Evolutionary conservation across 73 alveolate species (phyloP), one percentile per base, ranked within the genome.

Genomic region (Stentor roeselii): DNA sequence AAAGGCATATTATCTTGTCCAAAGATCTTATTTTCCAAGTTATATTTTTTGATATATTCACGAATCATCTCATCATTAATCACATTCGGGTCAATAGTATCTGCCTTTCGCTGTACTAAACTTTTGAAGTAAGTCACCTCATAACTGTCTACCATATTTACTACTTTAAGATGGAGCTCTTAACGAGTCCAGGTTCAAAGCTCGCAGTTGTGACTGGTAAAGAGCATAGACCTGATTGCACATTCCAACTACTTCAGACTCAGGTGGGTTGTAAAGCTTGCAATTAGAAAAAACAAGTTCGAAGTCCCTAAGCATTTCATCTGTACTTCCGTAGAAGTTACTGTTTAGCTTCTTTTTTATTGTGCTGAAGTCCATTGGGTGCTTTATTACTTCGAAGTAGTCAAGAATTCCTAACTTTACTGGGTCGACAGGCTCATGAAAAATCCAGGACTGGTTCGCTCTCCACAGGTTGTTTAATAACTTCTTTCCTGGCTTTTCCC

Each of bases 401-500:
- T 95, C 97, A 11, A 93, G 95, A 31, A 95, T 93, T 3, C 95
- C 94, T 78, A 86, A 89, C 75, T 90, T 92, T 41, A 61, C 82
- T 39, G 94, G 95, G 78, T 95, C 99, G 32, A 95, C 99, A 0
- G 97, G 97, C 61, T 90, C 87, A 82, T 92, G 94, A 89, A 95
- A 95, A 59, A 95, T 60, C 91, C 89, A 84, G 31, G 97, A 93
- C 3, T 90, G 89, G 82, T 84, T 86, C 60, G 88, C 91, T 76
- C 91, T 95, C 97, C 97, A 90, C 59, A 95, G 59, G 76, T 83
- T 58, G 42, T 83, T 78, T 37, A 92, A 59, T 80, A 95, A 76
- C 76, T 93, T 88, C 84, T 95, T 95, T 37, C 97, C 99, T 31
- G 95, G 93, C 88, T 92, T 95, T 78, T 95, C 97, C 99, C 99